phyloP scores from a whole-genome alignment of 176 grass and related monocot species.

The Puya raimondii region DNA sequence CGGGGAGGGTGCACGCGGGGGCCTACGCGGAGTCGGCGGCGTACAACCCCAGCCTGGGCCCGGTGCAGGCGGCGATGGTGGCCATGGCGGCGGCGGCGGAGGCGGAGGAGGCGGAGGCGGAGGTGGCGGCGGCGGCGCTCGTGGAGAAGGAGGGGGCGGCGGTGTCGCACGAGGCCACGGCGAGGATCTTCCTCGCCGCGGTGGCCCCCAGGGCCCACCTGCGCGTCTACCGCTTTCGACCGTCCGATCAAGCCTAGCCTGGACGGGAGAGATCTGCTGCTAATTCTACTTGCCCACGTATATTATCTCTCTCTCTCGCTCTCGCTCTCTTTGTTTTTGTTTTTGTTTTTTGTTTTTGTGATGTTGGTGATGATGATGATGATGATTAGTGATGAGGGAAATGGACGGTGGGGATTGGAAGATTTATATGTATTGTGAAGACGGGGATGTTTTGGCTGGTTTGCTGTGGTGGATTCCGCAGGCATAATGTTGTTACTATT shows the following conservation, averaged over 20 bases:
- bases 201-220: constrained; percentile 59
- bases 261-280: too few species aligned
- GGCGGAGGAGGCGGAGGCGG: constrained; percentile 3
- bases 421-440: too few species aligned
- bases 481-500: too few species aligned
- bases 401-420: too few species aligned
- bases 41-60: constrained; percentile 87
- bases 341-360: too few species aligned
- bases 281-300: too few species aligned
- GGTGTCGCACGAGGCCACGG: constrained; percentile 68
- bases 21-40: constrained; percentile 69
- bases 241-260: constrained; percentile 27
- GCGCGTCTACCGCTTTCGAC: constrained; percentile 61
- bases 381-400: too few species aligned
- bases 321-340: too few species aligned
- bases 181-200: constrained; percentile 59
- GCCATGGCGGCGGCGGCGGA: constrained; percentile 38
- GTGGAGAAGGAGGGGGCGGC: constrained; percentile 56
- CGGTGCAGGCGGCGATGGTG: constrained; percentile 77
- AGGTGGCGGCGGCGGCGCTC: constrained; percentile 56
- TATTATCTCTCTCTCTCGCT: too few species aligned
- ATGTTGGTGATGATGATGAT: too few species aligned
- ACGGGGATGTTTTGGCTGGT: too few species aligned
- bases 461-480: too few species aligned
- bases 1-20: constrained; percentile 58